phyloP scores from a whole-genome alignment of 768 basidiomycete species.

The Amanita pallidorosea region DNA sequence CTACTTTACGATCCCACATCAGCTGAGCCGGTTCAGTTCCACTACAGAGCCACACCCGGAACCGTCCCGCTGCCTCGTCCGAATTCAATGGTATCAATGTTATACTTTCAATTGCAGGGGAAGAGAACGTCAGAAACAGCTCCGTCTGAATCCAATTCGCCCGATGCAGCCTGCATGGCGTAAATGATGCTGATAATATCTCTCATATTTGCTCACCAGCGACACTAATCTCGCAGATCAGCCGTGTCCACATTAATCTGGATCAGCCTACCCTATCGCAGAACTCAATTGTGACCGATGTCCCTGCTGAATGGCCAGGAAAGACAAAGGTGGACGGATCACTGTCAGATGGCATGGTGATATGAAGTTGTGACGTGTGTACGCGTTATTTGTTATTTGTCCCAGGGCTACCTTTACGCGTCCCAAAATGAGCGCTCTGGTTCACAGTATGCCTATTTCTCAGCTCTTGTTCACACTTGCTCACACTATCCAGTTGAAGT shows the following conservation, averaged over 20 bases:
- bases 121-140: conserved; percentile 82
- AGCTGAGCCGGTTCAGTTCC: conserved; percentile 30
- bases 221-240: conserved; percentile 40
- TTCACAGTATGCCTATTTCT: conserved; percentile 37
- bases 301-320: conserved; percentile 29
- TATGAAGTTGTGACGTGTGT: conserved; percentile 13
- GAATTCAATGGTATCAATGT: conserved; percentile 64
- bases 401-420: not conserved
- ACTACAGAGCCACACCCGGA: conserved; percentile 75
- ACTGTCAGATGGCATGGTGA: not conserved
- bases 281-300: conserved; percentile 79
- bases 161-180: conserved; percentile 64
- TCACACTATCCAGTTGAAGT: conserved; percentile 59
- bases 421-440: conserved; percentile 13
- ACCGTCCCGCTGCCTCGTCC: conserved; percentile 82
- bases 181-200: not conserved
- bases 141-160: conserved; percentile 94
- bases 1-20: conserved; percentile 85
- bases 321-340: conserved; percentile 41
- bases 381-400: conserved; percentile 54
- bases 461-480: not conserved
- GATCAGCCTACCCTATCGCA: conserved; percentile 69
- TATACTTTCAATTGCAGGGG: conserved; percentile 57
- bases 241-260: not conserved
- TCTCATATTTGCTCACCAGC: conserved; percentile 44